phyloP scores from a whole-genome alignment of 106 monocot genomes.

The Amphibolis antarctica region DNA sequence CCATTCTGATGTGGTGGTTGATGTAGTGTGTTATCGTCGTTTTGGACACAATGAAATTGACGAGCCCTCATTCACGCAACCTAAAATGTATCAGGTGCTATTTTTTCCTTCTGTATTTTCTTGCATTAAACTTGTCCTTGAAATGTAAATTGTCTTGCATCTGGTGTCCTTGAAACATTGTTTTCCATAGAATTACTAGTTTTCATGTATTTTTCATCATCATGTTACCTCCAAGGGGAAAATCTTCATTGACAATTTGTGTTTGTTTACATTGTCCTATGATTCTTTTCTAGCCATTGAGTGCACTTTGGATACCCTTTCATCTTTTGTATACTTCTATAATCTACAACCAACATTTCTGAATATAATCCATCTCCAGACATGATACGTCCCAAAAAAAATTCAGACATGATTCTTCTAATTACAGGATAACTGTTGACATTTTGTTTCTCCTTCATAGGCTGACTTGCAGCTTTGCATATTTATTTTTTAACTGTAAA shows the following conservation, averaged over 20 bases:
- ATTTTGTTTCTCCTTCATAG: not conserved
- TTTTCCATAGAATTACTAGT: too few species aligned
- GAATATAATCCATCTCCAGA: not conserved
- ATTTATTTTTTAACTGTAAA: not conserved
- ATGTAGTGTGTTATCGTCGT: constrained; percentile 77
- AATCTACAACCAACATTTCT: too few species aligned
- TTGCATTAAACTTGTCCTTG: not conserved
- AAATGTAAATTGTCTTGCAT: not conserved
- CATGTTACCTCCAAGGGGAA: too few species aligned
- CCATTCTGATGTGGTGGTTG: constrained; percentile 88
- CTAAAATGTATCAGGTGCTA: constrained; percentile 85
- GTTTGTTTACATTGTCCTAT: not conserved
- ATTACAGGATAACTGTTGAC: not conserved
- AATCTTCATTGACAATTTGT: not conserved
- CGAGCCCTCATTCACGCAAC: constrained; percentile 90
- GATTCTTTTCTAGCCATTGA: too few species aligned
- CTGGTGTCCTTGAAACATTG: not conserved
- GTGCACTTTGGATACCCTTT: too few species aligned
- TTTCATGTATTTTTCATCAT: too few species aligned
- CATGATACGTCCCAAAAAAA: too few species aligned
- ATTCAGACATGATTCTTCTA: not conserved
- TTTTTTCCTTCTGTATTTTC: not conserved
- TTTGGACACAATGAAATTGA: constrained; percentile 98
- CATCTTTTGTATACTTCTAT: too few species aligned
- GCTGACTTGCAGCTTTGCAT: not conserved